These are phyloP conservation scores for Wallacemonas collosoma DNA, from an alignment of 208 protist species.

Conservation along the genomic window DNA sequence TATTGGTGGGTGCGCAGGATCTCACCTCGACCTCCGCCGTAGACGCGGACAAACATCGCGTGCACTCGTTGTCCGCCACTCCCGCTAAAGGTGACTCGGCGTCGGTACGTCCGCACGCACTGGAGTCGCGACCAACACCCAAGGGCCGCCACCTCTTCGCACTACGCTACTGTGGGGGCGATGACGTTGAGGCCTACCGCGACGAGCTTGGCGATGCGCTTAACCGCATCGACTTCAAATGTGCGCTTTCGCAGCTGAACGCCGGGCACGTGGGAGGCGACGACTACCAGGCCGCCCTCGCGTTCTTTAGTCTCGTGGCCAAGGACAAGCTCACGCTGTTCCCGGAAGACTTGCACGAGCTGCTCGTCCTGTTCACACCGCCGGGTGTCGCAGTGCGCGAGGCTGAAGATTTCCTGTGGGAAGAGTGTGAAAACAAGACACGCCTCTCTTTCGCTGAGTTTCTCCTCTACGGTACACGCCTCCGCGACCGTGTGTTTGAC, in stretches of 20 bases:
- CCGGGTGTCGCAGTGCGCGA: slow-evolving; percentile 54
- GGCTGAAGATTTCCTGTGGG: slow-evolving; percentile 68
- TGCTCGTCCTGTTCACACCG: slow-evolving; percentile 66
- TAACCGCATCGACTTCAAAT: slow-evolving; percentile 27
- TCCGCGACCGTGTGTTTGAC: slow-evolving; percentile 54
- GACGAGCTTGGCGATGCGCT: slow-evolving; percentile 23
- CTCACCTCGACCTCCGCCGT: background rate
- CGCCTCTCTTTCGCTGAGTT: slow-evolving; percentile 57
- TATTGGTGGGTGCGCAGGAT: background rate
- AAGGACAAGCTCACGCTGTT: slow-evolving; percentile 43
- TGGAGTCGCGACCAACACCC: background rate
- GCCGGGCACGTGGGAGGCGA: slow-evolving; percentile 7
- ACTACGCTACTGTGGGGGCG: background rate
- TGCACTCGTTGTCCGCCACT: slow-evolving; percentile 8
- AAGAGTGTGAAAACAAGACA: slow-evolving; percentile 63
- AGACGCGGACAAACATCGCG: background rate
- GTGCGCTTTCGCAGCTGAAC: slow-evolving; percentile 14
- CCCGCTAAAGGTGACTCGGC: background rate
- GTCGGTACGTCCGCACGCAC: background rate
- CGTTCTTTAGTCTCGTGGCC: slow-evolving; percentile 50
- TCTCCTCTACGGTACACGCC: slow-evolving; percentile 41
- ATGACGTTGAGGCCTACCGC: slow-evolving; percentile 10
- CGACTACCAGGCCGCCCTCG: slow-evolving; percentile 19
- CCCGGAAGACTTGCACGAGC: slow-evolving; percentile 55
- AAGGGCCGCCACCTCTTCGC: slow-evolving; percentile 3